Evolutionary conservation across 2,329 filamentous ascomycete genomes (phyloP).

Genomic region (Aspergillus proliferans): DNA sequence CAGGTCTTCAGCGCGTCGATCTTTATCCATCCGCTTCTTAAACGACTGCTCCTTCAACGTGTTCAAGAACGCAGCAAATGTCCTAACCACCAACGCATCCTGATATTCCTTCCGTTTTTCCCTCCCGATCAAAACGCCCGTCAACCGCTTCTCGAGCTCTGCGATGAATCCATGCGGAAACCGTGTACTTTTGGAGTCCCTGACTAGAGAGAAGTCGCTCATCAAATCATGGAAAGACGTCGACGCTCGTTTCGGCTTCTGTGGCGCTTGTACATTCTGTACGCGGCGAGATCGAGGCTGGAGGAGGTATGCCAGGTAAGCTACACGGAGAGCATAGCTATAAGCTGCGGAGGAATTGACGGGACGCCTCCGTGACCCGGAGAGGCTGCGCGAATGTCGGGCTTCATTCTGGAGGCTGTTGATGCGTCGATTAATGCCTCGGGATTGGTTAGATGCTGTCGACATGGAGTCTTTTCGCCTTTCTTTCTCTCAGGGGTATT

Average conservation of each 20-base stretch:
- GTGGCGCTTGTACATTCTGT: slow-evolving; percentile 68
- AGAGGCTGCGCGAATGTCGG: slow-evolving; percentile 38
- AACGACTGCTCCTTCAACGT: slow-evolving; percentile 85
- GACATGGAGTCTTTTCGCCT: slow-evolving; percentile 35
- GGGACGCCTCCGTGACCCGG: slow-evolving; percentile 36
- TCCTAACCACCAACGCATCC: slow-evolving; percentile 84
- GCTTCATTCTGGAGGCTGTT: slow-evolving; percentile 42
- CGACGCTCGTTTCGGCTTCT: slow-evolving; percentile 62
- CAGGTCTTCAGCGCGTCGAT: slow-evolving; percentile 84
- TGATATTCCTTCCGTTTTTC: slow-evolving; percentile 84
- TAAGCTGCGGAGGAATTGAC: slow-evolving; percentile 70
- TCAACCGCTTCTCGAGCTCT: slow-evolving; percentile 70
- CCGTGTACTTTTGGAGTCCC: slow-evolving; percentile 63
- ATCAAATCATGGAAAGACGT: slow-evolving; percentile 74
- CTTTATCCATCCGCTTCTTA: slow-evolving; percentile 86
- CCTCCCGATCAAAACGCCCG: slow-evolving; percentile 70
- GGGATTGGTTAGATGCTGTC: slow-evolving; percentile 40
- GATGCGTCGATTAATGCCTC: slow-evolving; percentile 41
- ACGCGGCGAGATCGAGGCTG: slow-evolving; percentile 85
- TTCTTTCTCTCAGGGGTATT: slow-evolving; percentile 1
- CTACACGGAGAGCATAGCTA: slow-evolving; percentile 80
- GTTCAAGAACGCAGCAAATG: slow-evolving; percentile 90
- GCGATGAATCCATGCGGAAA: slow-evolving; percentile 67
- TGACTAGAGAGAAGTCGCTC: slow-evolving; percentile 70
- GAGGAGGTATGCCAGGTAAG: slow-evolving; percentile 86